Base-by-base conservation (phyloP, 2,329 filamentous ascomycete species). In the Ophiocordyceps camponoti-rufipedis region DNA sequence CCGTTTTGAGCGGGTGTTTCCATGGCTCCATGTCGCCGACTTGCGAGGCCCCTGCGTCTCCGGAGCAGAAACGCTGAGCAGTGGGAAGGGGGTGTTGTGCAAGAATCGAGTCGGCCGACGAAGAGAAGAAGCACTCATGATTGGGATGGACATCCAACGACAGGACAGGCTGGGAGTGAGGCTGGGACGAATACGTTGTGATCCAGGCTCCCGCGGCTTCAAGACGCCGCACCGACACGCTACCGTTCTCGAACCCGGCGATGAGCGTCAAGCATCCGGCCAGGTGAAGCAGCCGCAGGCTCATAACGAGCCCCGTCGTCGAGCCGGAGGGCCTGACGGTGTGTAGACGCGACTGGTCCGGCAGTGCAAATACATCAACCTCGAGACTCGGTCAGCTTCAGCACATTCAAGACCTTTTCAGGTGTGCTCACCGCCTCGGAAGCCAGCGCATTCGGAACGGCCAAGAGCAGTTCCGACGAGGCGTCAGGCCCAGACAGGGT, bases 271-370 rank as follows among this genome's bases (percentile, higher is more conserved):
- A 63, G 16, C 60, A 58, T 13, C 58, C 62, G 33, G 64, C 52
- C 5, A 67, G 61, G 48, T 72, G 64, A 47, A 82, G 70, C 3
- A 89, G 60, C 9, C 70, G 65, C 16, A 95, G 63, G 5, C 84
- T 78, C 91, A 96, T 96, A 38, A 86, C 78, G 88, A 96, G 96
- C 46, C 85, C 85, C 55, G 72, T 69, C 53, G 72, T 71, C 41
- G 62, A 62, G 23, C 62, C 60, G 31, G 69, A 56, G 23, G 23
- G 23, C 41, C 67, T 66, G 49, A 78, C 61, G 0, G 71, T 72
- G 52, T 81, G 76, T 16, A 78, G 66, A n/a, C 88, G 74, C 28
- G 62, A 68, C 55, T 88, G 81, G 2, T 75, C 77, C 0, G 91
- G 89, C 1, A 96, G 68, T 39, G 83, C 75, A 58, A 85, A 94